These are phyloP conservation scores for Botrytis sinoallii DNA, from an alignment of 2,329 filamentous ascomycete species.

Conservation along the genomic window DNA sequence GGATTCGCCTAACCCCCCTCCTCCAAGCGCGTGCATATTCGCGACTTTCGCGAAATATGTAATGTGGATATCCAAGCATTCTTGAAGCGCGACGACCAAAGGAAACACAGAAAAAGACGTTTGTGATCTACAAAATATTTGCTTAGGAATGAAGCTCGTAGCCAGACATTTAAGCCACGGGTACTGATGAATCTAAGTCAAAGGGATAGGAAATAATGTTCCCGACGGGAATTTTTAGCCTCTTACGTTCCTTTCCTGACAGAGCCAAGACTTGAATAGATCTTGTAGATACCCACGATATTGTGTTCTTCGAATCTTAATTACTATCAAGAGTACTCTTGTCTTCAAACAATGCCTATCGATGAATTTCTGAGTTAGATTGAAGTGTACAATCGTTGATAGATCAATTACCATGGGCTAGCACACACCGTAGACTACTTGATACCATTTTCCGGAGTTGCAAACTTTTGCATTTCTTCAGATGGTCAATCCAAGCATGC, in stretches of 20 bases:
- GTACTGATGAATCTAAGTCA: not conserved
- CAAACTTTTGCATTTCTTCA: not conserved
- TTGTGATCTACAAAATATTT: not conserved
- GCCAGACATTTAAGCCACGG: not conserved
- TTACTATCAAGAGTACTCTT: not conserved
- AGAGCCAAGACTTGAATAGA: not conserved
- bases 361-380: not conserved
- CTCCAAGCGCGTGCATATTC: not conserved
- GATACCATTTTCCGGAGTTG: not conserved
- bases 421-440: not conserved
- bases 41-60: conserved; percentile 4
- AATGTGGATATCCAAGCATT: conserved; percentile 6
- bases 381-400: not conserved
- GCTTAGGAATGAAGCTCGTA: not conserved
- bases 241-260: not conserved
- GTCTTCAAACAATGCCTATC: not conserved
- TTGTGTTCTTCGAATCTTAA: not conserved
- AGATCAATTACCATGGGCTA: too few relatives aligned
- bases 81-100: conserved; percentile 3
- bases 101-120: not conserved
- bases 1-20: not conserved
- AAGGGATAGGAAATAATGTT: not conserved
- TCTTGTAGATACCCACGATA: not conserved
- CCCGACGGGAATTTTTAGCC: not conserved
- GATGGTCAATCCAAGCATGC: not conserved